Percentiles rank a stretch among this genome's conserved stretches.
These are phyloP conservation scores for Chamaenerion angustifolium DNA, from an alignment of 345 rosid species.

Conservation along the genomic window DNA sequence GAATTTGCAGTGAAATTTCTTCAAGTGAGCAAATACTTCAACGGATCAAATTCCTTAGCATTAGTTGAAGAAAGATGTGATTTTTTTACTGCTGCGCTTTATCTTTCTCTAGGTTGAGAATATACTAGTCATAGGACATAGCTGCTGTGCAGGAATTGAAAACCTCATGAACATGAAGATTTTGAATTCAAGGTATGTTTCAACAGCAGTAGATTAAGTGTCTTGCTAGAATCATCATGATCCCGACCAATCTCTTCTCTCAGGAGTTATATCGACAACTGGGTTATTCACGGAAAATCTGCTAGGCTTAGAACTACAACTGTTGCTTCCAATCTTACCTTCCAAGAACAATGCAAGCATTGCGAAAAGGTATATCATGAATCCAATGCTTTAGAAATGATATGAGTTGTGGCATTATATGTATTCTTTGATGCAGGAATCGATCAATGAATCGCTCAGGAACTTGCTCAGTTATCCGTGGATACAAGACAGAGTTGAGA, in stretches of 20 bases:
- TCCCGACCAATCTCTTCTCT: background rate
- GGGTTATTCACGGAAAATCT: conserved; percentile 65
- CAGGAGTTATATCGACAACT: conserved; percentile 67
- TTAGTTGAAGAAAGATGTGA: no score
- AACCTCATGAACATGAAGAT: conserved; percentile 78
- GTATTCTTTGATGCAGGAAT: conserved; percentile 27
- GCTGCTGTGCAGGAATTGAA: conserved; percentile 90
- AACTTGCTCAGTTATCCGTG: conserved; percentile 79
- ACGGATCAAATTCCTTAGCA: background rate
- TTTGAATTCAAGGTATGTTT: conserved; percentile 40
- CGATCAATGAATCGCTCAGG: conserved; percentile 52
- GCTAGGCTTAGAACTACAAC: conserved; percentile 52
- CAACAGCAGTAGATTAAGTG: background rate
- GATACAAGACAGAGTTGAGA: conserved; percentile 61
- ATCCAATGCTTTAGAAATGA: no score
- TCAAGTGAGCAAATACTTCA: conserved; percentile 33
- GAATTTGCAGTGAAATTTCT: conserved; percentile 80
- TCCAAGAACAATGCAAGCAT: conserved; percentile 63
- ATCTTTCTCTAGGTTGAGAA: conserved; percentile 59
- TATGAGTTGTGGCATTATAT: no score
- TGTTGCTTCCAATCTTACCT: conserved; percentile 41
- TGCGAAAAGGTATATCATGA: conserved; percentile 97
- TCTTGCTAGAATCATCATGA: background rate
- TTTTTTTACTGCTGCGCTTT: no score
- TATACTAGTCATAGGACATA: conserved; percentile 78